Evolutionary conservation across 306 rosid genomes (phyloP).

Genomic region (Sphenostylis stenocarpa): DNA sequence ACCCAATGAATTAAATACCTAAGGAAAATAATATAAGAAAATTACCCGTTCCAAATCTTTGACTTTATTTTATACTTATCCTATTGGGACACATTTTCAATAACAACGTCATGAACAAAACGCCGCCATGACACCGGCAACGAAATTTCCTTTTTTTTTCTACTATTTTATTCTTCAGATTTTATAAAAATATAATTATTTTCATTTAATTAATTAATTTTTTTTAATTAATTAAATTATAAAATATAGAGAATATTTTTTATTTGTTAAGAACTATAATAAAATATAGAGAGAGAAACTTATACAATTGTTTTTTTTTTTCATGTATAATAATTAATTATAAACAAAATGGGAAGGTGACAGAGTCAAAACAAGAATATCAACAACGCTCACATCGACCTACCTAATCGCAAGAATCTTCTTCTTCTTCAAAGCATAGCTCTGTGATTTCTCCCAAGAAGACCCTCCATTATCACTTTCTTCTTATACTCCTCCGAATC

Average conservation of each 20-base stretch:
- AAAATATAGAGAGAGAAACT: too few relatives aligned
- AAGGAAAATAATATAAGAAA: neutral
- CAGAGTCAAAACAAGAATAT: neutral
- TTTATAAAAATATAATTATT: too few relatives aligned
- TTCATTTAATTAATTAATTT: too few relatives aligned
- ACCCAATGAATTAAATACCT: too few relatives aligned
- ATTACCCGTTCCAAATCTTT: neutral
- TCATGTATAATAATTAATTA: too few relatives aligned
- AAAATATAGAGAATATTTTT: too few relatives aligned
- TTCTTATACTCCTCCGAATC: slow-evolving; percentile 48
- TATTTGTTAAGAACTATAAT: too few relatives aligned
- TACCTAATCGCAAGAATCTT: neutral
- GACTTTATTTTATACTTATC: neutral
- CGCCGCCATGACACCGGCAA: neutral
- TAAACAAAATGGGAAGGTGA: slow-evolving; percentile 17
- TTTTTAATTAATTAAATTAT: too few relatives aligned
- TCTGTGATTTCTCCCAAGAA: slow-evolving; percentile 45
- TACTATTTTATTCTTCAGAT: too few relatives aligned
- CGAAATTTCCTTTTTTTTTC: neutral
- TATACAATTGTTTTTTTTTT: neutral
- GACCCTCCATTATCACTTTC: slow-evolving; percentile 47
- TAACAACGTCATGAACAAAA: neutral
- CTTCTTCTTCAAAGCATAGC: neutral
- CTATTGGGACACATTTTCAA: neutral
- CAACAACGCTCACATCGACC: neutral